phyloP scores from a whole-genome alignment of 2,329 filamentous ascomycete genomes.

The Pseudonectria buxi region DNA sequence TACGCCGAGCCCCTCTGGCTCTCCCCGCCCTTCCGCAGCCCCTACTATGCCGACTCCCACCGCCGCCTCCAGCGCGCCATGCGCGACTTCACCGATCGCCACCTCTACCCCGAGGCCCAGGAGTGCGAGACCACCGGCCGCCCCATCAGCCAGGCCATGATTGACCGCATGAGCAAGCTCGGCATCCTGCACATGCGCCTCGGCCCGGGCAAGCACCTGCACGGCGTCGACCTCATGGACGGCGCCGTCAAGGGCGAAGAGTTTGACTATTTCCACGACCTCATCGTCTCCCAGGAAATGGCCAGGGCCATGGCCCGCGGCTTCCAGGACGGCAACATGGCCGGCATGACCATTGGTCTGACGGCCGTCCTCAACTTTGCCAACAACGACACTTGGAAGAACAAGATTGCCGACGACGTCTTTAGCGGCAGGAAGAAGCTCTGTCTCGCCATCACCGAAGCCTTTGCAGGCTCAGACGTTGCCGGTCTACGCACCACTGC shows the following conservation, averaged over 20 bases:
- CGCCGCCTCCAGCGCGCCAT: slow-evolving; percentile 60
- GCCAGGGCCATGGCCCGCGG: slow-evolving; percentile 65
- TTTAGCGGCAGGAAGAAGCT: slow-evolving; percentile 81
- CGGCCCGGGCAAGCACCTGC: slow-evolving; percentile 74
- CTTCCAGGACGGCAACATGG: slow-evolving; percentile 82
- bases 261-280: slow-evolving; percentile 82
- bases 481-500: slow-evolving; percentile 74
- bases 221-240: slow-evolving; percentile 60
- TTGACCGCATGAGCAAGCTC: slow-evolving; percentile 68
- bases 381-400: slow-evolving; percentile 58
- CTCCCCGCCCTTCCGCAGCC: slow-evolving; percentile 65
- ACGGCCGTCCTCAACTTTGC: slow-evolving; percentile 77
- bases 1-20: slow-evolving; percentile 86
- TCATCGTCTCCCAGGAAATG: slow-evolving; percentile 70
- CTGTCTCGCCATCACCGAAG: slow-evolving; percentile 80
- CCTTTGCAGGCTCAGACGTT: slow-evolving; percentile 76
- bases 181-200: slow-evolving; percentile 76
- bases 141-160: slow-evolving; percentile 64
- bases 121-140: slow-evolving; percentile 69
- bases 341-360: slow-evolving; percentile 76
- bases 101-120: slow-evolving; percentile 68
- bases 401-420: slow-evolving; percentile 63
- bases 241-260: slow-evolving; percentile 70
- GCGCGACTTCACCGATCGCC: slow-evolving; percentile 63
- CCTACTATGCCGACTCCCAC: slow-evolving; percentile 76